Percentiles rank a stretch among this genome's conserved stretches.
Conservation (phyloP, 768 basidiomycete genomes). For the Tephrocybe sp. region DNA sequence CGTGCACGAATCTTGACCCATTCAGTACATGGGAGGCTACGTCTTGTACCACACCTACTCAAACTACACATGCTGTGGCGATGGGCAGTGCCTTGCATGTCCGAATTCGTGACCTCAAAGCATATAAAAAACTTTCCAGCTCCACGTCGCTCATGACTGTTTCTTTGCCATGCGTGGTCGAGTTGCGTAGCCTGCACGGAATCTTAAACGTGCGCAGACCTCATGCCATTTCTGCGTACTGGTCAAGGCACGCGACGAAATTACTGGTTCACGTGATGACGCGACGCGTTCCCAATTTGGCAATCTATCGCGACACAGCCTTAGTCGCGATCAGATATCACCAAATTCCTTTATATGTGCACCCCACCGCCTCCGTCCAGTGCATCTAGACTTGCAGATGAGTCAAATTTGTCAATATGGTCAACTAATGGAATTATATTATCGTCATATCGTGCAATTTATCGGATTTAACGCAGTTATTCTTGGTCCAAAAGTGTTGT, state of each 20-base stretch:
- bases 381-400: background rate
- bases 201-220: background rate
- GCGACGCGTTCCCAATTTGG: conserved; percentile 3
- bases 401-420: background rate
- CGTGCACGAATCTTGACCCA: too few species aligned
- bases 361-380: conserved; percentile 6
- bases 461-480: background rate
- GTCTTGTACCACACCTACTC: too few species aligned
- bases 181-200: background rate
- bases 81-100: too few species aligned
- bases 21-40: too few species aligned
- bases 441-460: background rate
- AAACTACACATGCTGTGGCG: too few species aligned
- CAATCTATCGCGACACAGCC: conserved; percentile 1
- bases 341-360: conserved; percentile 3
- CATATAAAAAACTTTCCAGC: too few species aligned
- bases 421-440: background rate
- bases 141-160: too few species aligned
- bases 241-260: background rate
- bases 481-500: background rate
- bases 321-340: background rate
- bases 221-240: background rate
- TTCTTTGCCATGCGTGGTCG: background rate
- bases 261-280: conserved; percentile 5
- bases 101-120: too few species aligned